Evolutionary conservation across 2,329 filamentous ascomycete species (phyloP), one percentile per base, ranked within the genome.

Genomic region (Epichloe uncinata): DNA sequence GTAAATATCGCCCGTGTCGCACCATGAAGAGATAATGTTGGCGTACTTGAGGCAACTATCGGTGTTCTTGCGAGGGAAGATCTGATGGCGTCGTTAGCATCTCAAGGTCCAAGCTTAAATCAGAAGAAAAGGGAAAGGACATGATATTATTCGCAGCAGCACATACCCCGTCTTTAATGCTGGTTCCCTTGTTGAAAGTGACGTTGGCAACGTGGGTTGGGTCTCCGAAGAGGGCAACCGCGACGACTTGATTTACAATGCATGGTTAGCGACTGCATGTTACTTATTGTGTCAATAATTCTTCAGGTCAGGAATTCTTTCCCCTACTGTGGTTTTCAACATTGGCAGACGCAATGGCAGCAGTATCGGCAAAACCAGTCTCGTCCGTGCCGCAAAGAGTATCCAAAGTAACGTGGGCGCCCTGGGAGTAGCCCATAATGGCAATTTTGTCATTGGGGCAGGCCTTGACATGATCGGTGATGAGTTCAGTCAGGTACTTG

Each of bases 401-500:
- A 36, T 72, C 67, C 41, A 56, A 56, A 2, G 62, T 51, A 35
- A 71, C 56, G 35, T 72, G 68, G 0, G 67, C 69, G 35, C 69
- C 69, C 63, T 71, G 69, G 2, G 69, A 72, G 52, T 67, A 72
- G 1, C 69, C 69, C 42, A 72, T 45, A 33, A 72, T 54, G 4
- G 66, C 69, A 45, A 72, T 59, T 58, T 70, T 69, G 48, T 58
- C 60, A n/a, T 63, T 53, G 7, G 69, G 68, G 38, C 69, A 72
- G 4, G 57, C 56, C 33, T 57, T 45, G 53, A 57, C 55, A 52
- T 72, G 70, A 20, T 56, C 50, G 12, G 54, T 54, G 40, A 72
- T 51, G 45, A 58, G 56, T 30, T 56, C 42, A 16, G 58, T 63
- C 58, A 70, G 52, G 35, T 56, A 60, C 41, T 58, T 41, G 40